Base-by-base conservation (phyloP, 2,329 filamentous ascomycete genomes). In the Penicillium psychrosexuale region DNA sequence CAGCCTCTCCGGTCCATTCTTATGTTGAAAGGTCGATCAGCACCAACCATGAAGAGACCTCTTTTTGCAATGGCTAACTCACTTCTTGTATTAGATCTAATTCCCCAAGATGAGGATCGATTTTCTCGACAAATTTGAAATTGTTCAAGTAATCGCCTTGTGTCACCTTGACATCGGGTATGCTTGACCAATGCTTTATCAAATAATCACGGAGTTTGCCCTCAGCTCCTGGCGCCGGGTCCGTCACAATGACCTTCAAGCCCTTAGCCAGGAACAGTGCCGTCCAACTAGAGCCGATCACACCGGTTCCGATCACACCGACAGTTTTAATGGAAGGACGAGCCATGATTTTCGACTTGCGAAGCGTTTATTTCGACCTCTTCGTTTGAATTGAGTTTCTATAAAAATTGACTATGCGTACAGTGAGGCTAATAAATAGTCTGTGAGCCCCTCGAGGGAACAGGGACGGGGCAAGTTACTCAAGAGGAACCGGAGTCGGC, bases 221-320 rank as follows among this genome's bases (percentile, higher is more conserved):
- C 49, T 73, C 66, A 2, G 75, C 69, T 19, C 67, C 65, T 12
- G 69, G 63, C 7, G 70, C 72, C 47, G 75, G 73, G 53, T 78
- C 75, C n/a, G 72, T 75, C 17, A 73, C 72, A 5, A 74, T 62
- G n/a, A 78, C 76, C 17, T 63, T 61, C n/a, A 72, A 57, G 19
- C 73, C 73, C 44, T 69, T 66, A 5, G 73, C 65, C 0, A 76
- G 66, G 47, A 76, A 76, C 0, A 77, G 64, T 9, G 71, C 72
- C 2, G 74, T 71, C 75, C 77, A 79, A 11, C 69, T 73, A 17
- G 74, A 70, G 15, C 74, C 74, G 17, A 77, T 77, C 13, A 71
- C 66, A 5, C 74, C 73, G 28, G 66, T 70, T 9, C 73, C 74
- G 39, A 76, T 69, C 5, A 75, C 63, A 9, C 57, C 61, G 28